These are phyloP conservation scores for Aspergillus olivimuriae DNA, from an alignment of 495 filamentous ascomycete genomes.

Conservation along the genomic window DNA sequence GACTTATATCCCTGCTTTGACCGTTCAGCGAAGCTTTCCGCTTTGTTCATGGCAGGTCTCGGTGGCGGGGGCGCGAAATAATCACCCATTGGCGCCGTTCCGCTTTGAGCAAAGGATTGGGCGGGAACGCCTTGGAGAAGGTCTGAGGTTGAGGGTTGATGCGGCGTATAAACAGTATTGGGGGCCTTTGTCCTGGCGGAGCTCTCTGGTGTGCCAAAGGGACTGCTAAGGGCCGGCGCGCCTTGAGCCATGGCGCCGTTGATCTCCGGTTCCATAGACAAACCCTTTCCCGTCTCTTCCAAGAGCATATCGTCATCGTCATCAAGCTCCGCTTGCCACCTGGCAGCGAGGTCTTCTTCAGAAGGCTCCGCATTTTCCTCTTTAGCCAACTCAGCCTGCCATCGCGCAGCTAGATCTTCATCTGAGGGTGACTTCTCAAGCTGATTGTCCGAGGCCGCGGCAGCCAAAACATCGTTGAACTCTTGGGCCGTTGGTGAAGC, in stretches of 20 bases:
- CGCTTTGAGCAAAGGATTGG: constrained; percentile 19
- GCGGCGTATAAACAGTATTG: constrained; percentile 29
- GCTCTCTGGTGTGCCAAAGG: constrained; percentile 27
- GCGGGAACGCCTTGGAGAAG: constrained; percentile 26
- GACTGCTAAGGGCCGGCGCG: constrained; percentile 19
- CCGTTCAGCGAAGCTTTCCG: constrained; percentile 80
- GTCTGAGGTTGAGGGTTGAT: constrained; percentile 40
- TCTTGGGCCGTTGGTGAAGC: constrained; percentile 26
- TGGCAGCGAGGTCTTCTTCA: constrained; percentile 63
- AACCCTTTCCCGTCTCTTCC: constrained; percentile 43
- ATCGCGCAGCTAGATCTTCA: constrained; percentile 19
- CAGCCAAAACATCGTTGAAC: constrained; percentile 25
- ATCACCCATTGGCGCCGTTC: constrained; percentile 29
- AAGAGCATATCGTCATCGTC: constrained; percentile 73
- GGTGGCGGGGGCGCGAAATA: constrained; percentile 34
- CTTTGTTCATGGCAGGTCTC: constrained; percentile 32
- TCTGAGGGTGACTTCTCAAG: constrained; percentile 9
- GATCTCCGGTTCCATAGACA: constrained; percentile 11
- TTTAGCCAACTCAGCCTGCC: constrained; percentile 21
- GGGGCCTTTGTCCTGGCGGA: constrained; percentile 14
- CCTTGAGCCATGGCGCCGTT: constrained; percentile 11
- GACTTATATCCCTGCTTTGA: constrained; percentile 86
- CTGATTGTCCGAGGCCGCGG: constrained; percentile 17
- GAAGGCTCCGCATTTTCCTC: constrained; percentile 16
- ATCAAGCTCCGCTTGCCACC: constrained; percentile 77